Evolutionary conservation across 768 basidiomycete genomes (phyloP), one percentile per base, ranked within the genome.

Genomic region (Gloeophyllum trabeum): DNA sequence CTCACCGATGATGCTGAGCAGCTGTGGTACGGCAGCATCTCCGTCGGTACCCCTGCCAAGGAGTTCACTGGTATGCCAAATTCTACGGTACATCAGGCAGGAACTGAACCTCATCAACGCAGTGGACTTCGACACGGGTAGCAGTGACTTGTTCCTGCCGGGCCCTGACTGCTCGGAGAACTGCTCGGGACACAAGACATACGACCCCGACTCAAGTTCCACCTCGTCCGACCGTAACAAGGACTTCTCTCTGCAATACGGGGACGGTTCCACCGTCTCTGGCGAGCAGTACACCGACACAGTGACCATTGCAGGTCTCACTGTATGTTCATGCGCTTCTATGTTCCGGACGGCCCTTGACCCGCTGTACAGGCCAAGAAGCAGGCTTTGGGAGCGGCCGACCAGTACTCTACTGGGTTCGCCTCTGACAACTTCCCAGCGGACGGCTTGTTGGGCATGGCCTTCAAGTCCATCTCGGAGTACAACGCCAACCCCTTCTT

Each of bases 311-410:
- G 66, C 54, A 4, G 64, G 63, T 14, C 40, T 55, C 14, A 53
- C 30, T 19, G 43, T 53, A 24, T 34, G 48, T 44, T n/a, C 38
- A 24, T 4, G 14, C n/a, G 14, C 24, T 32, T 40, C n/a, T 41
- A 4, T 19, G 28, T 6, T 22, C 2, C 18, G 23, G 12, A 6
- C 32, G 10, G 4, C 20, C 13, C 46, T 44, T 43, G 20, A 47
- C 12, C 38, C 36, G 13, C 18, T 43, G 25, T 48, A 16, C 25
- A 62, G 51, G 70, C 65, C 5, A 50, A 46, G 3, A 51, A 51
- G 30, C 74, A 75, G 51, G 58, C 57, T 3, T 48, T 76, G 13
- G 71, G 70, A 10, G 62, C 63, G 18, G 71, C 73, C 19, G 59
- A 52, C 12, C 52, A 49, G 2, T 69, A 67, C 40, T 66, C 65